A percentile compares a stretch with the other conserved stretches of the same genome.
Evolutionary conservation across 129 eudicot species (phyloP).

Genomic region (Flaveria robusta): DNA sequence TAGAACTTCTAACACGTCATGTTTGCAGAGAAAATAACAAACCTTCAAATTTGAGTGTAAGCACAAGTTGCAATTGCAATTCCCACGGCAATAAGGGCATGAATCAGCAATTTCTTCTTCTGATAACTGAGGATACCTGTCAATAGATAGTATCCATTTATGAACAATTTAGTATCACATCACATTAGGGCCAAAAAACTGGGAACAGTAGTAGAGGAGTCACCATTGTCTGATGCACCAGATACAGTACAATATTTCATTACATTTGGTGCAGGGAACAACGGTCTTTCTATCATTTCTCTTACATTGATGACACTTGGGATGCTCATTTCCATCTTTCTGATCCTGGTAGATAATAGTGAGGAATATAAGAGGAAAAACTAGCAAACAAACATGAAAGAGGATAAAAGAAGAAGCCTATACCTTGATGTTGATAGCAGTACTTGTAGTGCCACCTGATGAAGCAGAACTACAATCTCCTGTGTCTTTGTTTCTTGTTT

Average conservation of each 20-base stretch:
- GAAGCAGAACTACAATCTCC: conserved; percentile 34
- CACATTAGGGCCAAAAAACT: not conserved
- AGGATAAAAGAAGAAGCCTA: conserved; percentile 11
- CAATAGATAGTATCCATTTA: conserved; percentile 20
- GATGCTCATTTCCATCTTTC: conserved; percentile 37
- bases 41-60: conserved; percentile 37
- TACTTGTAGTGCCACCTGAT: conserved; percentile 33
- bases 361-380: conserved; percentile 13
- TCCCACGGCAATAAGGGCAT: conserved; percentile 46
- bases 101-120: conserved; percentile 38
- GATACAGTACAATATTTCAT: conserved; percentile 56
- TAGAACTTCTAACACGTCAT: conserved; percentile 13
- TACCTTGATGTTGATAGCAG: conserved; percentile 30
- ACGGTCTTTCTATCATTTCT: conserved; percentile 56
- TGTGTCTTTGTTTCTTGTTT: conserved; percentile 24
- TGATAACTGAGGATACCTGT: conserved; percentile 43
- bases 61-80: conserved; percentile 44
- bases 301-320: conserved; percentile 76
- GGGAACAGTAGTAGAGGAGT: conserved; percentile 14
- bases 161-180: not conserved
- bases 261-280: conserved; percentile 77
- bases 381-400: conserved; percentile 13
- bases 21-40: conserved; percentile 15
- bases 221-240: conserved; percentile 79
- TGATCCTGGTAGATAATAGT: conserved; percentile 29